Evolutionary conservation across 306 rosid genomes (phyloP), one percentile per base, ranked within the genome.

Genomic region (Mimosa bimucronata): DNA sequence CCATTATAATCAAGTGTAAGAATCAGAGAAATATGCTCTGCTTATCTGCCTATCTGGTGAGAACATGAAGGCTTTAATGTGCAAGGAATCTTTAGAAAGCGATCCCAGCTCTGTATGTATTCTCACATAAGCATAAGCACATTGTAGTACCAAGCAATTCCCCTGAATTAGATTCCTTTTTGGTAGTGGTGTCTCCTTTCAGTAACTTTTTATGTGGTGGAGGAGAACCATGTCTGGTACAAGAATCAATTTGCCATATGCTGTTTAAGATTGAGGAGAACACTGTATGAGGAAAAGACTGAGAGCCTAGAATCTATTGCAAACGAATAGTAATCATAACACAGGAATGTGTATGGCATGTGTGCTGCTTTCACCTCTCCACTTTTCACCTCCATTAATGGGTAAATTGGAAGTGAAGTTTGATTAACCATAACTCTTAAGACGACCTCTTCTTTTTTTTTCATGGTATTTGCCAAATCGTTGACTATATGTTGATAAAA

Each of bases 101-200:
- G 85, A 78, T 46, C 66, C 73, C 76, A 66, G 75, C 67, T 74
- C 64, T 75, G 38, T 0, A 50, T 80, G 21, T 77, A 81, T 65
- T 66, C 29, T 75, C 82, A 75, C 29, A 37, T 66, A 58, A 71
- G 73, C 29, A 37, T 66, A 58, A 71, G 73, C 48, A 76, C 66
- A n/a, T 28, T 73, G 71, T n/a, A 25, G 75, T 15, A 19, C 62
- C 40, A 15, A 55, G 85, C 16, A 5, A 79, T 58, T 31, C 83
- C 60, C 68, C 42, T 44, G 83, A 77, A 87, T 79, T 60, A 68
- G 85, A 87, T 87, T 87, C 90, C 40, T 45, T 78, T 61, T 76
- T 13, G 80, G 53, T 53, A 44, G 73, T 73, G 55, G 81, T 75
- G 83, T 80, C 14, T 83, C 44, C 57, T 14, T 77, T 37, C 58